Percentiles rank a stretch among this genome's conserved stretches.
Evolutionary conservation across 139 green algal species (phyloP).

Genomic region (Closterium sp.): DNA sequence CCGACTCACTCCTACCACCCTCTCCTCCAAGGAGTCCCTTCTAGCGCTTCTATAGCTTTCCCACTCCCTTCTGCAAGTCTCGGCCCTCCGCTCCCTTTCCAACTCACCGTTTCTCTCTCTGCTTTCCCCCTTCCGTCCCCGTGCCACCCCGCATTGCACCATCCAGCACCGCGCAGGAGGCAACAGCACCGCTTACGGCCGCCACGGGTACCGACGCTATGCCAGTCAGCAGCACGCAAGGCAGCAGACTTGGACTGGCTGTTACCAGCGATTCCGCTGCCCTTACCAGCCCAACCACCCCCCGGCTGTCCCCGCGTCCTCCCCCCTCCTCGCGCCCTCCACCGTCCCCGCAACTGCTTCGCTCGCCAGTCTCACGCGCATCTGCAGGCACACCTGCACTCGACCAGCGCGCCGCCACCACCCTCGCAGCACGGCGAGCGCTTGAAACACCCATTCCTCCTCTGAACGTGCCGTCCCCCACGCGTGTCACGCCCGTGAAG

Average conservation of each 20-base stretch:
- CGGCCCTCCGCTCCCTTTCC: too few relatives aligned
- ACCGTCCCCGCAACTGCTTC: background rate
- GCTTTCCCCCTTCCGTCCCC: background rate
- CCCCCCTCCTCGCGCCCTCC: background rate
- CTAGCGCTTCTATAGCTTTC: too few relatives aligned
- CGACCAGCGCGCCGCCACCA: background rate
- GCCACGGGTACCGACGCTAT: background rate
- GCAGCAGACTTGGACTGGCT: background rate
- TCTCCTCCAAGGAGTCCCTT: too few relatives aligned
- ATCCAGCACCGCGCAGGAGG: background rate
- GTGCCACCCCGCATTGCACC: background rate
- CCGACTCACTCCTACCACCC: background rate
- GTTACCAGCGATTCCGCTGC: background rate
- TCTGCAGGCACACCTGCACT: background rate
- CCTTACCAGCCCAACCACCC: background rate
- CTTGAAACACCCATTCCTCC: background rate
- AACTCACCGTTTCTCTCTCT: background rate
- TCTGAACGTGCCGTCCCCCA: background rate
- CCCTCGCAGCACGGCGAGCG: background rate
- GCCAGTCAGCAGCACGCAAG: background rate
- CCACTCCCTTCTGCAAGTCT: too few relatives aligned
- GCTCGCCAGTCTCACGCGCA: too few relatives aligned
- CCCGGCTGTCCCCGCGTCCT: background rate
- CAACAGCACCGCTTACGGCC: background rate
- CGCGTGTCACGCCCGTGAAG: too few relatives aligned